A percentile compares a stretch with the other conserved stretches of the same genome.
phyloP scores from a whole-genome alignment of 495 filamentous ascomycete species.

The Penicillium flavigenum region DNA sequence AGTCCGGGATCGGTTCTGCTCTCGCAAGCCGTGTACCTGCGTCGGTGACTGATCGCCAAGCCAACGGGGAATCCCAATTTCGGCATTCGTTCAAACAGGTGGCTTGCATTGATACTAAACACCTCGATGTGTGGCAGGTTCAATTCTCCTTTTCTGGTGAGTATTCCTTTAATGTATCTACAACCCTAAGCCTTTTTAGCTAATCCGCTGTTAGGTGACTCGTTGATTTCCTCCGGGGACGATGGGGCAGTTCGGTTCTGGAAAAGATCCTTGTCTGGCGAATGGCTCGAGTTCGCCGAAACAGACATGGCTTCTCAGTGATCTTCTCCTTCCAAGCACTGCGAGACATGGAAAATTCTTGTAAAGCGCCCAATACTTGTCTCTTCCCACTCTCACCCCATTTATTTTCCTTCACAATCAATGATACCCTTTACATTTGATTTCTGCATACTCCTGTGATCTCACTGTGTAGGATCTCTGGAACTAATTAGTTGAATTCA shows the following conservation, averaged over 20 bases:
- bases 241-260: constrained; percentile 52
- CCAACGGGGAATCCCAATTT: constrained; percentile 38
- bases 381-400: not conserved
- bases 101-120: constrained; percentile 49
- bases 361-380: not conserved
- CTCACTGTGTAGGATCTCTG: not conserved
- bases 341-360: not conserved
- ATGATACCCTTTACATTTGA: constrained; percentile 27
- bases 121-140: constrained; percentile 52
- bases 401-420: constrained; percentile 6
- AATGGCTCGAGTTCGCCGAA: constrained; percentile 54
- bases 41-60: constrained; percentile 34
- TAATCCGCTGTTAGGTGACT: constrained; percentile 39
- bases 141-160: constrained; percentile 49
- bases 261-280: constrained; percentile 49
- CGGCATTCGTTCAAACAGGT: constrained; percentile 48
- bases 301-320: constrained; percentile 43
- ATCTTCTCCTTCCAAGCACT: constrained; percentile 1
- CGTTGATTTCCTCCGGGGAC: constrained; percentile 50
- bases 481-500: not conserved
- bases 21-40: constrained; percentile 44
- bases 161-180: constrained; percentile 7
- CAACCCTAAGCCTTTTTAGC: not conserved
- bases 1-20: constrained; percentile 53
- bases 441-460: constrained; percentile 1